phyloP scores from a whole-genome alignment of 495 filamentous ascomycete genomes.

The Aspergillus carlsbadensis region DNA sequence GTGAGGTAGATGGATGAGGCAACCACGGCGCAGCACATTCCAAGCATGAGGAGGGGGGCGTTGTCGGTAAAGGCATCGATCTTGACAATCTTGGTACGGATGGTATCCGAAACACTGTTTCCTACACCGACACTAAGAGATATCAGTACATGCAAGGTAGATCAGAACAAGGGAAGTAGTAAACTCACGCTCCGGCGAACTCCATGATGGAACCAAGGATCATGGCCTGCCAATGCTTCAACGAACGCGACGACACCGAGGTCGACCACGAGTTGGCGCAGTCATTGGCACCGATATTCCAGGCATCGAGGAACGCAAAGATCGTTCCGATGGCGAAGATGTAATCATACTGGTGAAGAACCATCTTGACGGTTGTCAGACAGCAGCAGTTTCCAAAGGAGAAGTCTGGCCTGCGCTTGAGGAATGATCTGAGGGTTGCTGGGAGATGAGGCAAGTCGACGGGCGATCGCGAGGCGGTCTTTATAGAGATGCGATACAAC shows the following conservation, averaged over 20 bases:
- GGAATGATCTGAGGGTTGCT: background rate
- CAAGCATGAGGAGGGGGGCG: slow-evolving; percentile 19
- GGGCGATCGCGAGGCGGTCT: too few relatives aligned
- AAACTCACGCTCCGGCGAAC: slow-evolving; percentile 15
- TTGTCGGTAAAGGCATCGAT: slow-evolving; percentile 11
- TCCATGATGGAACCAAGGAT: slow-evolving; percentile 20
- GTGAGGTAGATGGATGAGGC: slow-evolving; percentile 18
- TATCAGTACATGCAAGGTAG: background rate
- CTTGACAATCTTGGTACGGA: slow-evolving; percentile 21
- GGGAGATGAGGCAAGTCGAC: too few relatives aligned
- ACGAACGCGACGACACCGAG: slow-evolving; percentile 20
- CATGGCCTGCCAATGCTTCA: slow-evolving; percentile 23
- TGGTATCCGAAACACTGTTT: slow-evolving; percentile 16
- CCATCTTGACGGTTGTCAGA: background rate
- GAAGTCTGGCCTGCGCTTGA: too few relatives aligned
- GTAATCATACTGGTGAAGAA: slow-evolving; percentile 21
- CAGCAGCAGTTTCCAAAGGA: too few relatives aligned
- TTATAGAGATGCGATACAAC: too few relatives aligned
- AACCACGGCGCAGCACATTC: slow-evolving; percentile 18
- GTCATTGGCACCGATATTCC: slow-evolving; percentile 25
- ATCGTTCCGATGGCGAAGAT: slow-evolving; percentile 21
- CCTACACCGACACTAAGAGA: slow-evolving; percentile 18
- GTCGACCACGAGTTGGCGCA: slow-evolving; percentile 22
- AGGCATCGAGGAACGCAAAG: slow-evolving; percentile 22
- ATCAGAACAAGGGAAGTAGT: background rate